phyloP scores from a whole-genome alignment of 148 eudicot species.

The Vaccinium myrtillus region DNA sequence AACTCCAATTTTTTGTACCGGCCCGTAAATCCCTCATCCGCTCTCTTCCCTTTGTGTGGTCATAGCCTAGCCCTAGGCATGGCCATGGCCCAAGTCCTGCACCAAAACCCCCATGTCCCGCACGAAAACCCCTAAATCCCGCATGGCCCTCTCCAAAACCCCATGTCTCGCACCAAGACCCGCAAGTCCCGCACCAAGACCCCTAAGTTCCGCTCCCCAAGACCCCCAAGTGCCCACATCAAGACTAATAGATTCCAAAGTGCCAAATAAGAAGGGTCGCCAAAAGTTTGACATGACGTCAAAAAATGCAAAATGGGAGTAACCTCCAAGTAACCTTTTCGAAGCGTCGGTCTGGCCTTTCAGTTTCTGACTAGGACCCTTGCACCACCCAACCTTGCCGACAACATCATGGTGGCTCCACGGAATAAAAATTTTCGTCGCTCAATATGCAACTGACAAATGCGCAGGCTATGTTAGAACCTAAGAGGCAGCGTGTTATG shows the following conservation, averaged over 20 bases:
- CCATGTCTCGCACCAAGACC: no score
- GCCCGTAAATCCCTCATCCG: no score
- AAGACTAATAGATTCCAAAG: not conserved
- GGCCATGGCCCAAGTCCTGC: not conserved
- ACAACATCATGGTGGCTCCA: constrained; percentile 4
- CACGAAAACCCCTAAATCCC: no score
- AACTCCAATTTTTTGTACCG: no score
- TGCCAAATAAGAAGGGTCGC: constrained; percentile 24
- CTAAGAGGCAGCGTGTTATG: not conserved
- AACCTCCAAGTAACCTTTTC: constrained; percentile 33
- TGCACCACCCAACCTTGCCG: no score
- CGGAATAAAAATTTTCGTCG: not conserved
- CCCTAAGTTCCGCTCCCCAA: not conserved
- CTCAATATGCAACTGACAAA: constrained; percentile 18
- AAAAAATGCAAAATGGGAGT: constrained; percentile 19
- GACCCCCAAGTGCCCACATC: not conserved
- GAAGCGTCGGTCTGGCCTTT: constrained; percentile 31
- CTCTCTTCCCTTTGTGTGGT: not conserved
- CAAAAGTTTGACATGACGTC: constrained; percentile 17
- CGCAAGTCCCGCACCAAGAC: not conserved
- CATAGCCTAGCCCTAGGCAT: no score
- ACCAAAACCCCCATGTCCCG: not conserved
- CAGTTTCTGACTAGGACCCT: no score
- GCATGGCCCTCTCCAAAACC: no score
- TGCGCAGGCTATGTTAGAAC: not conserved